Evolutionary conservation across 371 early-diverging fungal species (phyloP).

Genomic region (Umbelopsis sp.): DNA sequence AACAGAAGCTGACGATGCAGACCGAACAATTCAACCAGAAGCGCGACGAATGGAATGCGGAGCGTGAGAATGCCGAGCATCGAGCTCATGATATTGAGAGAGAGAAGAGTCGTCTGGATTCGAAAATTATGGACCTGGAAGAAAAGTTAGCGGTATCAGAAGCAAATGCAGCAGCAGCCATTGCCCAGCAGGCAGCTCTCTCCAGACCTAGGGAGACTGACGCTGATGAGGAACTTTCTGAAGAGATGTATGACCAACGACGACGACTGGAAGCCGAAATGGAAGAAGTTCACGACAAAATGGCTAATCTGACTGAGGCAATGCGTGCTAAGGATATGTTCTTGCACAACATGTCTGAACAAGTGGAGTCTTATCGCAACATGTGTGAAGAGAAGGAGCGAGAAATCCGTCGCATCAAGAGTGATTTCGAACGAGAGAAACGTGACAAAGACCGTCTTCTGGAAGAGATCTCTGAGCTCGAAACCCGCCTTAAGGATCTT

Average conservation of each 20-base stretch:
- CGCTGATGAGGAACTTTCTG: constrained; percentile 31
- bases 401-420: constrained; percentile 45
- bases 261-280: constrained; percentile 52
- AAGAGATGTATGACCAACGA: constrained; percentile 43
- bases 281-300: constrained; percentile 56
- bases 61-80: constrained; percentile 45
- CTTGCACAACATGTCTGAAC: constrained; percentile 45
- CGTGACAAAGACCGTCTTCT: constrained; percentile 47
- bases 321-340: constrained; percentile 59
- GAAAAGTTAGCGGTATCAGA: constrained; percentile 52
- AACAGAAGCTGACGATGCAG: constrained; percentile 9
- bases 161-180: constrained; percentile 46
- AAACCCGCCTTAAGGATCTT: constrained; percentile 34
- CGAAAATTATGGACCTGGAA: constrained; percentile 42
- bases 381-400: constrained; percentile 53
- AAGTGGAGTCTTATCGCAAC: constrained; percentile 49
- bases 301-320: constrained; percentile 46
- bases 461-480: constrained; percentile 44
- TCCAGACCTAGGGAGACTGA: not conserved
- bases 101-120: constrained; percentile 49
- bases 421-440: constrained; percentile 41
- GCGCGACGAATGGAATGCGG: constrained; percentile 22
- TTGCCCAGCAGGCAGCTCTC: constrained; percentile 30
- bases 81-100: constrained; percentile 59
- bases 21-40: constrained; percentile 19